phyloP scores from a whole-genome alignment of 805 yeast genomes.

The Candida koratica region DNA sequence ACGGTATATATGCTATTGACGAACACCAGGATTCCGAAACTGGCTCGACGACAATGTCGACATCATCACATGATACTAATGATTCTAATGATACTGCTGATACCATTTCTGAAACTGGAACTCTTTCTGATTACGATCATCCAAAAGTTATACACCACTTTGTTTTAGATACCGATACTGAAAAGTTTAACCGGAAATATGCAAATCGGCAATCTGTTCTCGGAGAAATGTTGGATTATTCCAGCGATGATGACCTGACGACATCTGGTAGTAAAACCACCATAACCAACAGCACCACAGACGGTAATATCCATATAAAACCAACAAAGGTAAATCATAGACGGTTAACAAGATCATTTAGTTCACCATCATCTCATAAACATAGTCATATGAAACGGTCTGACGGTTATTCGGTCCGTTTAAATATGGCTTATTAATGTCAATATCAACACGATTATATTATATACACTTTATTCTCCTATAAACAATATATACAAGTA shows the following conservation, averaged over 20 bases:
- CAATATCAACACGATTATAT: too few relatives aligned
- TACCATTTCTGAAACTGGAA: conserved; percentile 13
- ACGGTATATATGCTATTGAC: conserved; percentile 10
- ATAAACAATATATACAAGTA: conserved; percentile 18
- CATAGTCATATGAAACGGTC: conserved; percentile 12
- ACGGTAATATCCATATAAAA: conserved; percentile 8
- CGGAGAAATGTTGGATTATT: conserved; percentile 44
- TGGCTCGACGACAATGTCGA: neutral
- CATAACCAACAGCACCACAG: conserved; percentile 5
- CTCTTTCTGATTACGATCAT: conserved; percentile 3
- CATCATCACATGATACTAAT: neutral
- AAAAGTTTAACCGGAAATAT: conserved; percentile 24
- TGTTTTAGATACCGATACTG: conserved; percentile 14
- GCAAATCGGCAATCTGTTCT: conserved; percentile 37
- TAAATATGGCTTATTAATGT: conserved; percentile 11
- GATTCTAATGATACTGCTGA: neutral
- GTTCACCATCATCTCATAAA: conserved; percentile 12
- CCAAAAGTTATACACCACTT: conserved; percentile 4
- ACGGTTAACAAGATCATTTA: conserved; percentile 10
- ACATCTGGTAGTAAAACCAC: neutral
- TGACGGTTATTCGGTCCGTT: conserved; percentile 9
- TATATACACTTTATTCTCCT: conserved; percentile 11
- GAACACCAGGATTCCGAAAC: conserved; percentile 5
- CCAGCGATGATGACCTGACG: conserved; percentile 17
- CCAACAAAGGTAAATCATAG: too few relatives aligned